Percentiles rank a stretch among this genome's conserved stretches.
These are phyloP conservation scores for Sporothrix variecibatus DNA, from an alignment of 2,329 filamentous ascomycete species.

Conservation along the genomic window DNA sequence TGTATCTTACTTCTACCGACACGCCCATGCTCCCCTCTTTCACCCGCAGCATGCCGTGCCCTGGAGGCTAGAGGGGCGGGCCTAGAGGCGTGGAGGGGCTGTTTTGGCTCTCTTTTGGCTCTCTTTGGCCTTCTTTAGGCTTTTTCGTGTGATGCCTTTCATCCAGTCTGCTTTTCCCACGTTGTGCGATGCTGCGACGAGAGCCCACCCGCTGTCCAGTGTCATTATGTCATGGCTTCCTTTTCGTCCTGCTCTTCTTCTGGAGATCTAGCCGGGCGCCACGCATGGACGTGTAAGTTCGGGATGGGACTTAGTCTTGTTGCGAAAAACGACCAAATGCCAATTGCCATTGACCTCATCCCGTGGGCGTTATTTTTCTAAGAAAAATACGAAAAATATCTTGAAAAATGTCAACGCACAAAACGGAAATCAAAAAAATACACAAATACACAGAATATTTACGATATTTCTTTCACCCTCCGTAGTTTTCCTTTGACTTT, in stretches of 20 bases:
- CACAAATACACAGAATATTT: background rate
- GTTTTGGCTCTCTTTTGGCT: background rate
- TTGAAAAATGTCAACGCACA: background rate
- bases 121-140: background rate
- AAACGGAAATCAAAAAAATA: background rate
- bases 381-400: background rate
- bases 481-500: background rate
- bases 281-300: background rate
- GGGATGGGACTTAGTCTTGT: background rate
- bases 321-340: background rate
- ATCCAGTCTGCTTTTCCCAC: constrained; percentile 43
- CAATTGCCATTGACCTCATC: background rate
- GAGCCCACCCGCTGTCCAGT: constrained; percentile 27
- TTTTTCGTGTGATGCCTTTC: constrained; percentile 26
- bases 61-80: background rate
- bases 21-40: constrained; percentile 2
- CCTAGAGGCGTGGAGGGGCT: background rate
- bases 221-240: constrained; percentile 21
- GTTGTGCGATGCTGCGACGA: constrained; percentile 41
- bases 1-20: background rate
- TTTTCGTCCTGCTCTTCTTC: background rate
- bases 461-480: background rate
- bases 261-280: background rate
- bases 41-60: background rate
- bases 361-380: constrained; percentile 5